Evolutionary conservation across 768 basidiomycete genomes (phyloP).

Genomic region (Suillus weaverae): DNA sequence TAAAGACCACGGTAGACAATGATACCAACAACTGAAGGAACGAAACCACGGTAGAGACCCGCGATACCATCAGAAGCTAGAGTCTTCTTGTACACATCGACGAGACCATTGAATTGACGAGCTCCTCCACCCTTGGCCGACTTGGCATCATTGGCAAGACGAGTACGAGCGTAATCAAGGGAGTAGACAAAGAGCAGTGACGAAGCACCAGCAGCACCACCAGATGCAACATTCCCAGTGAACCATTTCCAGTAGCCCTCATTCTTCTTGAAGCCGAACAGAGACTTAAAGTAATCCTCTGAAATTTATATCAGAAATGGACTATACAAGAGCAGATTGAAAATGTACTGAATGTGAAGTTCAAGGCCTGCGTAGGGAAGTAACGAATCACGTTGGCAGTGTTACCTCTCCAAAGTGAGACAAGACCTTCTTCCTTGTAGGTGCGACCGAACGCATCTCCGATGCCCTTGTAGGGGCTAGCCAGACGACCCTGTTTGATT

Average conservation of each 20-base stretch:
- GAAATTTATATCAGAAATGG: constrained; percentile 6
- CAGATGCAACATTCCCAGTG: constrained; percentile 94
- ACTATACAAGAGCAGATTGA: not conserved
- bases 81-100: constrained; percentile 98
- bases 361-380: constrained; percentile 99
- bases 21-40: constrained; percentile 99
- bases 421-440: constrained; percentile 91
- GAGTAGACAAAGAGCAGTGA: constrained; percentile 99
- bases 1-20: constrained; percentile 99
- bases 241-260: constrained; percentile 99
- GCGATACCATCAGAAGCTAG: constrained; percentile 96
- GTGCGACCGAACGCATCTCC: constrained; percentile 90
- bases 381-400: constrained; percentile 99
- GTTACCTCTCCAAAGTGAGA: constrained; percentile 99
- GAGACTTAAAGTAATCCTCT: constrained; percentile 98
- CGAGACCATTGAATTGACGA: constrained; percentile 98
- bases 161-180: constrained; percentile 98
- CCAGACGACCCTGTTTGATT: constrained; percentile 99
- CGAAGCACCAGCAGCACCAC: constrained; percentile 99
- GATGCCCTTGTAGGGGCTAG: constrained; percentile 95
- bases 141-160: constrained; percentile 97
- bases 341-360: constrained; percentile 98
- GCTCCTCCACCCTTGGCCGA: constrained; percentile 88
- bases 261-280: constrained; percentile 97
- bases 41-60: constrained; percentile 99